Percentiles rank a stretch among this genome's conserved stretches.
phyloP scores from a whole-genome alignment of 2,329 filamentous ascomycete species.

The Microdochium trichocladiopsis region DNA sequence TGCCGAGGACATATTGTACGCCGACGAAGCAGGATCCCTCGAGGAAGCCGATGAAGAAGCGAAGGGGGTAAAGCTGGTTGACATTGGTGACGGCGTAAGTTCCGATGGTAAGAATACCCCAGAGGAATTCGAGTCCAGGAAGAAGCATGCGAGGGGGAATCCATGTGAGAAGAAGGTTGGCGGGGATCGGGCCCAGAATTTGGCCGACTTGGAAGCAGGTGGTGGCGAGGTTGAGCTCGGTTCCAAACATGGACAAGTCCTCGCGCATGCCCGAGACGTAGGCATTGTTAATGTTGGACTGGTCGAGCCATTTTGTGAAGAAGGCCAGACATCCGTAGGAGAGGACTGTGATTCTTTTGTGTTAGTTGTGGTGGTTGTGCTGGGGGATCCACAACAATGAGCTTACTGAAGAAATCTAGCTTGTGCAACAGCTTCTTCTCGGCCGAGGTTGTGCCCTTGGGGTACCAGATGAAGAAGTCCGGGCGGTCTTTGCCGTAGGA shows the following conservation, averaged over 20 bases:
- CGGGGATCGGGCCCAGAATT: constrained; percentile 25
- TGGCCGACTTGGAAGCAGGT: constrained; percentile 26
- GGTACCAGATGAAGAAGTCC: constrained; percentile 19
- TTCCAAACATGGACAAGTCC: constrained; percentile 18
- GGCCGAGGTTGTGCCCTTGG: constrained; percentile 8
- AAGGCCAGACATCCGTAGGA: constrained; percentile 17
- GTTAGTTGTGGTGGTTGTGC: background rate
- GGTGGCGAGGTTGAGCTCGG: constrained; percentile 17
- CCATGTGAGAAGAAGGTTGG: constrained; percentile 27
- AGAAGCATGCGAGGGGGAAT: constrained; percentile 25
- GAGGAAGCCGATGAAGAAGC: constrained; percentile 29
- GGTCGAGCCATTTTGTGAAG: constrained; percentile 19
- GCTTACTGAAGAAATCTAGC: constrained; percentile 16
- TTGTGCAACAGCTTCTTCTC: constrained; percentile 21
- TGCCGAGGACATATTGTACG: constrained; percentile 34
- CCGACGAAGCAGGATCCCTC: constrained; percentile 32
- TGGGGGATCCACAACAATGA: background rate
- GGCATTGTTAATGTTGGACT: constrained; percentile 20
- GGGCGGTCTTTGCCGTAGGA: constrained; percentile 15
- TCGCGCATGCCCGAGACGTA: constrained; percentile 27
- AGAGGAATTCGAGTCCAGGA: constrained; percentile 23
- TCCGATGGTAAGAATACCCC: constrained; percentile 24
- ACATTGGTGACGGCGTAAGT: constrained; percentile 22
- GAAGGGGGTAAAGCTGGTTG: constrained; percentile 26
- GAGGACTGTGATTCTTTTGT: constrained; percentile 6